Base-by-base conservation (phyloP, 805 yeast genomes). In the Yamadazyma kitorensis region DNA sequence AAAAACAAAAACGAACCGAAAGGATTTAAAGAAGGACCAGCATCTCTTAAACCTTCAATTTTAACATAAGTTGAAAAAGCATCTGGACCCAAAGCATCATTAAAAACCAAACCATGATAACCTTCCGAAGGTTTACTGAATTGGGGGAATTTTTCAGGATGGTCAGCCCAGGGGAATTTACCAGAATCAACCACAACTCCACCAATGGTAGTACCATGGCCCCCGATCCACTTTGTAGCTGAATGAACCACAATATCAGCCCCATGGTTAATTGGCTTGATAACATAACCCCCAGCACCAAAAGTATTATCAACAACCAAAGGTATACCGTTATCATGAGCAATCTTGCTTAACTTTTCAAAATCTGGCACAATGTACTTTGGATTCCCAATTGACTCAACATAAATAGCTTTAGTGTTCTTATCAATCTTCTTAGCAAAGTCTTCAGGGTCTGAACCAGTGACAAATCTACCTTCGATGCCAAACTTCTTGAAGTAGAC, bases 321-420 rank as follows among this genome's bases (percentile, higher is more conserved):
- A 30, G 71, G 56, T 31, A 88, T 70, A 41, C 96, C 96, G 46
- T 84, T 74, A 39, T 81, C 77, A 61, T 87, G 96, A 34, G 95
- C 95, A 33, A 85, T 68, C 20, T 73, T 80, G 29, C 76, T 75
- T 44, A 89, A 72, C 36, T 69, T 76, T 60, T 83, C 87, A 51
- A 91, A 86, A 61, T 89, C 96, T 37, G 97, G 97, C 38, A 89
- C 82, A 55, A 85, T 86, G 65, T 84, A 88, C 54, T 81, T 82
- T 40, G 98, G 98, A 65, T 89, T 89, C 48, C 96, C 96, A 52
- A 89, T 84, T 17, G 89, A 76, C 64, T 89, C 98, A 33, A 91
- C 61, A 63, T 86, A 91, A 37, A 91, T 73, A 26, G 95, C 96
- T 62, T 86, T 86, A 37, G 98, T 91, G 54, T 77, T 83, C 27